Evolutionary conservation across 2,329 filamentous ascomycete species (phyloP), one percentile per base, ranked within the genome.

Genomic region (Camillea tinctor): DNA sequence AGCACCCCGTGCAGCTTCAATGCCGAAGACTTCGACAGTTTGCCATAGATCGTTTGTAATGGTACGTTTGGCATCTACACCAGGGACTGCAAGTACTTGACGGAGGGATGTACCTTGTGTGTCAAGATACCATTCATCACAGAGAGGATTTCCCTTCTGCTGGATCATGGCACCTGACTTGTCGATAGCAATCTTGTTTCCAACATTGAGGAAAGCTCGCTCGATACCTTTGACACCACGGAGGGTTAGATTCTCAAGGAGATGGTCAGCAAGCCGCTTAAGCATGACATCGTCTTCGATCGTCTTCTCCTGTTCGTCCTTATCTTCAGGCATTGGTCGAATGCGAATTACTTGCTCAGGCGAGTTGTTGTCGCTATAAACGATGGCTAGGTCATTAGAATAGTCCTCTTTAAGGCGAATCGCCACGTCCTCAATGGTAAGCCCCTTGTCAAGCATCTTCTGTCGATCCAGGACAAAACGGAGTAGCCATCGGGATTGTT

Each of bases 331-430:
- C 63, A 96, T 87, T 69, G 93, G 90, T 65, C 95, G 91, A 66
- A 97, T 90, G 74, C 95, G 95, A 68, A 99, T 92, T 52, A 98
- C 90, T 74, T 96, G 93, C 73, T 96, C 88, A 66, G 97, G 93
- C 9, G 94, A 93, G 75, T 99, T 99, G 81, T 97, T 95, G 76
- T 99, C 95, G 77, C 93, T 97, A 82, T 96, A 97, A 62, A 99
- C 93, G 66, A 99, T 88, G 15, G 92, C 92, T 68, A 98, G 80
- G 75, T 97, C 93, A 63, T 84, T 87, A 20, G 87, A 84, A 73
- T 96, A 99, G 56, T 93, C 89, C 66, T 93, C 87, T 80, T 96
- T 97, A 78, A 99, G 95, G 72, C 88, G 90, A 62, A 84, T 81
- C 30, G 94, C 94, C 62, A 99, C 94, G 70, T 99, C 93, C 62